Percentiles rank a stretch among this genome's conserved stretches.
phyloP scores from a whole-genome alignment of 2,329 filamentous ascomycete genomes.

The Stachybotrys chartarum region DNA sequence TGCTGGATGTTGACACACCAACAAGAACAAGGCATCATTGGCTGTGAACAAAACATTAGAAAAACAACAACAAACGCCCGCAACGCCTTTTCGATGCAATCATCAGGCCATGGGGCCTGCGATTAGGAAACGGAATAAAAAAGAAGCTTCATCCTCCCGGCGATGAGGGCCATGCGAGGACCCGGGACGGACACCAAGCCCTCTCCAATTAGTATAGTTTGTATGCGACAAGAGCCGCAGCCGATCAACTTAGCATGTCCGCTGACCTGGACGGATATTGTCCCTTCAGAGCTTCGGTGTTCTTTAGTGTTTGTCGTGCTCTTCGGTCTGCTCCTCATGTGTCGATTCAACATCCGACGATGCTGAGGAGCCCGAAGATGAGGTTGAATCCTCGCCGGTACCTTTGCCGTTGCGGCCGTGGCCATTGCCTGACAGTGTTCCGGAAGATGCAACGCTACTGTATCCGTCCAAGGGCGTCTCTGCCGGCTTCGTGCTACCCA shows the following conservation, averaged over 20 bases:
- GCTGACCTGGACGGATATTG: no score
- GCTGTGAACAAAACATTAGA: neutral
- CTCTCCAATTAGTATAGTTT: no score
- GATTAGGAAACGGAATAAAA: neutral
- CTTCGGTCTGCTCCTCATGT: slow-evolving; percentile 18
- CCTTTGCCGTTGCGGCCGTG: slow-evolving; percentile 20
- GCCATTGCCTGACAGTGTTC: slow-evolving; percentile 28
- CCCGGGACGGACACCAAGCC: no score
- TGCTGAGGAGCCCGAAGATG: slow-evolving; percentile 14
- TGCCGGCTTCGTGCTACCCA: slow-evolving; percentile 29
- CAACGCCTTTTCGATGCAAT: slow-evolving; percentile 26
- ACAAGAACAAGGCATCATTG: neutral
- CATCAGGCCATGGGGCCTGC: slow-evolving; percentile 12
- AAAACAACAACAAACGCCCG: slow-evolving; percentile 13
- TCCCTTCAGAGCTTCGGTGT: no score
- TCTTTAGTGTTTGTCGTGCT: slow-evolving; percentile 7
- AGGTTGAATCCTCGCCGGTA: slow-evolving; percentile 20
- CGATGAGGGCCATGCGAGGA: no score
- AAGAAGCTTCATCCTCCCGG: neutral
- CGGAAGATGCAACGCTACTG: slow-evolving; percentile 37
- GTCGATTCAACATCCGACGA: slow-evolving; percentile 31
- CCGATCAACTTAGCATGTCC: no score
- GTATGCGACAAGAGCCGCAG: no score
- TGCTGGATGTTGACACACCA: neutral
- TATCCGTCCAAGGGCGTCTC: slow-evolving; percentile 39